These are phyloP conservation scores for Apocynum venetum DNA, from an alignment of 257 asterid species.

Conservation along the genomic window DNA sequence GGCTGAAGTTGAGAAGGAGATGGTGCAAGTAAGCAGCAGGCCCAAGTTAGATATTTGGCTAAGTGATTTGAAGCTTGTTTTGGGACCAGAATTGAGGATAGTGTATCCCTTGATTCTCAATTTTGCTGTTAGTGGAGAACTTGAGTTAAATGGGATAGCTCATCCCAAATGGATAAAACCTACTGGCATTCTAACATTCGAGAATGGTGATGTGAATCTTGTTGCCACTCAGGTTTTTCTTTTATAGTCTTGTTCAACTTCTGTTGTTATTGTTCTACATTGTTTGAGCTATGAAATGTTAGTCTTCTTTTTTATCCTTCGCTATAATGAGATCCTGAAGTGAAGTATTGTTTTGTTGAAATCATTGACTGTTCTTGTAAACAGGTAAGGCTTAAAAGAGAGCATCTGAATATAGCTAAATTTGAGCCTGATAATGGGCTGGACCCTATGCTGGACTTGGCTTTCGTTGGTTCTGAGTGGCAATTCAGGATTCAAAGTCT, in stretches of 20 bases:
- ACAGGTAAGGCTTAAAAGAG: slow-evolving; percentile 94
- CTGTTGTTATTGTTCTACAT: slow-evolving; percentile 11
- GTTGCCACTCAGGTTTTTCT: slow-evolving; percentile 92
- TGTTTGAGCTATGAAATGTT: neutral
- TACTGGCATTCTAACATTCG: slow-evolving; percentile 77
- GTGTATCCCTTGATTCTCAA: slow-evolving; percentile 92
- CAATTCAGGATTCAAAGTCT: slow-evolving; percentile 96
- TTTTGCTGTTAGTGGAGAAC: slow-evolving; percentile 96
- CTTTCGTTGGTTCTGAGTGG: slow-evolving; percentile 98
- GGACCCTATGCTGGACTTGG: slow-evolving; percentile 87
- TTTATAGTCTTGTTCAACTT: slow-evolving; percentile 8
- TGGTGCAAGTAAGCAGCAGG: slow-evolving; percentile 61
- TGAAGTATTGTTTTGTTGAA: slow-evolving; percentile 10
- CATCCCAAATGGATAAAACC: slow-evolving; percentile 94
- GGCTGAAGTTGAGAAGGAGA: slow-evolving; percentile 76
- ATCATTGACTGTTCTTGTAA: slow-evolving; percentile 18
- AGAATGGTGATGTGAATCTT: slow-evolving; percentile 95
- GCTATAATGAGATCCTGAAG: slow-evolving; percentile 16
- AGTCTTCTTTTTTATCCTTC: slow-evolving; percentile 12
- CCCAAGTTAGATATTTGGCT: slow-evolving; percentile 85
- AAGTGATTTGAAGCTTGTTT: slow-evolving; percentile 68
- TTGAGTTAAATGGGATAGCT: slow-evolving; percentile 90
- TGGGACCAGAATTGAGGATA: slow-evolving; percentile 94
- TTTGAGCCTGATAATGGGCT: slow-evolving; percentile 98
- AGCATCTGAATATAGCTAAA: slow-evolving; percentile 91